Evolutionary conservation across 768 basidiomycete genomes (phyloP).

Genomic region (Phlebiopsis flavidoalba): DNA sequence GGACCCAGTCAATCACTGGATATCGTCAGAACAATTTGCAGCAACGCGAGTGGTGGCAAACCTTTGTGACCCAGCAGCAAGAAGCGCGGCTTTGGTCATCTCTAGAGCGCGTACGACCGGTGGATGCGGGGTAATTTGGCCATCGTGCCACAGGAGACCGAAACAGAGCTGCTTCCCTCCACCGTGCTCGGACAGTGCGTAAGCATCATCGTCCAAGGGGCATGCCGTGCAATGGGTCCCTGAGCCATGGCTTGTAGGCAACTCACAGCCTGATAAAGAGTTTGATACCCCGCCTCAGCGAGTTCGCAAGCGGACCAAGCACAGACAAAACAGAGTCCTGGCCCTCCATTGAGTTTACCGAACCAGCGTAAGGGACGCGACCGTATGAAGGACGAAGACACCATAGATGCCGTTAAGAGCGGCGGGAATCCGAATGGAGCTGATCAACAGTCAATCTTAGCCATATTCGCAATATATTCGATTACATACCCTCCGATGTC

Average conservation of each 20-base stretch:
- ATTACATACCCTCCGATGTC: conserved; percentile 52
- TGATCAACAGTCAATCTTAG: conserved; percentile 14
- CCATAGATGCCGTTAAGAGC: conserved; percentile 55
- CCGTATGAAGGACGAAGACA: conserved; percentile 50
- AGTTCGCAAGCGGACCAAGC: conserved; percentile 52
- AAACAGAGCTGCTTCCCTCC: conserved; percentile 41
- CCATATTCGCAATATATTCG: neutral
- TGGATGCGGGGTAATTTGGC: conserved; percentile 51
- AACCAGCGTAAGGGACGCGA: conserved; percentile 51
- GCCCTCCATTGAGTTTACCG: conserved; percentile 43
- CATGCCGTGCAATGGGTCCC: conserved; percentile 47
- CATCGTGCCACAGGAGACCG: conserved; percentile 64
- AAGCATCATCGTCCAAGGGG: conserved; percentile 44
- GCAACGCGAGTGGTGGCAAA: conserved; percentile 23
- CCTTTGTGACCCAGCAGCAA: conserved; percentile 63
- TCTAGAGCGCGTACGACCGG: conserved; percentile 60
- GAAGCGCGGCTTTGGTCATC: conserved; percentile 48
- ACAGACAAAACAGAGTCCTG: conserved; percentile 55
- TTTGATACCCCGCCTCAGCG: conserved; percentile 42
- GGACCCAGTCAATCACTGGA: conserved; percentile 68
- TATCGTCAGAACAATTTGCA: neutral
- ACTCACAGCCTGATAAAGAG: conserved; percentile 49
- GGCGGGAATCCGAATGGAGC: conserved; percentile 53
- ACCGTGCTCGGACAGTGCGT: conserved; percentile 43
- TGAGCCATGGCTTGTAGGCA: conserved; percentile 46